phyloP scores from a whole-genome alignment of 1,284 basidiomycete species.

The Boletus subluridellus region DNA sequence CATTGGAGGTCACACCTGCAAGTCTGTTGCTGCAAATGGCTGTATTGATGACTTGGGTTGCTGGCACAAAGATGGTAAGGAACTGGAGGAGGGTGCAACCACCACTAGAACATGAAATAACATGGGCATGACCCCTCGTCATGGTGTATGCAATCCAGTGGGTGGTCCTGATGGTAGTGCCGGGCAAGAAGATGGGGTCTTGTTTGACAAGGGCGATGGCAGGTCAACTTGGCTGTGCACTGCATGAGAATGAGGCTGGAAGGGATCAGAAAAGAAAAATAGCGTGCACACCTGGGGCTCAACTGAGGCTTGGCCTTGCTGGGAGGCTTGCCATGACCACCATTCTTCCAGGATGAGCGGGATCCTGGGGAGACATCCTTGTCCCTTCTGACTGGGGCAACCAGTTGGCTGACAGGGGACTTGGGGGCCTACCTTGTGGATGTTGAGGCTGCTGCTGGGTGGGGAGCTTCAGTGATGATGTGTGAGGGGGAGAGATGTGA shows the following conservation, averaged over 20 bases:
- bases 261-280: background rate
- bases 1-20: slow-evolving; percentile 79
- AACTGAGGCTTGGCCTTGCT: slow-evolving; percentile 12
- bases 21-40: slow-evolving; percentile 76
- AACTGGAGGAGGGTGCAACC: slow-evolving; percentile 77
- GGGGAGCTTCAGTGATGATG: slow-evolving; percentile 60
- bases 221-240: slow-evolving; percentile 64
- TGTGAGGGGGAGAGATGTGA: slow-evolving; percentile 55
- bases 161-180: slow-evolving; percentile 79
- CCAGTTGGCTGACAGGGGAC: slow-evolving; percentile 45
- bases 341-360: slow-evolving; percentile 45
- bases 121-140: slow-evolving; percentile 84
- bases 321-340: slow-evolving; percentile 38
- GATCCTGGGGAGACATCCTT: slow-evolving; percentile 69
- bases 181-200: slow-evolving; percentile 73
- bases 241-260: slow-evolving; percentile 25
- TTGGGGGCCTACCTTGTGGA: slow-evolving; percentile 42
- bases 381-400: slow-evolving; percentile 33
- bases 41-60: slow-evolving; percentile 74
- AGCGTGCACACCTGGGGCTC: slow-evolving; percentile 51
- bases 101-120: slow-evolving; percentile 80
- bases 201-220: slow-evolving; percentile 39
- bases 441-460: slow-evolving; percentile 42
- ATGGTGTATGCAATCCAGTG: slow-evolving; percentile 87
- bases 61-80: slow-evolving; percentile 57